These are phyloP conservation scores for Chaetothyriales sp. DNA, from an alignment of 2,329 filamentous ascomycete genomes.

Conservation along the genomic window DNA sequence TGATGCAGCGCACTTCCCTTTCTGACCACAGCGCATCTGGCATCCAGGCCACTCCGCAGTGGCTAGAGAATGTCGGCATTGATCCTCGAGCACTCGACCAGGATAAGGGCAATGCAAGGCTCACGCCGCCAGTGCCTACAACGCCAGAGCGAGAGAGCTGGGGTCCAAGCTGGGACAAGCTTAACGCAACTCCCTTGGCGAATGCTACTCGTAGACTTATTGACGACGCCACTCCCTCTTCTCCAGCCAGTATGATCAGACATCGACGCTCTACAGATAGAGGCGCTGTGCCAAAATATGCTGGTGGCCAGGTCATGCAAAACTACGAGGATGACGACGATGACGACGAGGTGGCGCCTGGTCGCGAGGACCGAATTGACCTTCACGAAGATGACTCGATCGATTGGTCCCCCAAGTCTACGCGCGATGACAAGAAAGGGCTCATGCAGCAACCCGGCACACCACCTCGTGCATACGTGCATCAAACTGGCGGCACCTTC, in stretches of 20 bases:
- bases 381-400: conserved; percentile 9
- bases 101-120: conserved; percentile 4
- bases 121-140: conserved; percentile 4
- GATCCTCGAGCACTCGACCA: conserved; percentile 8
- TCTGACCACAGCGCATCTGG: conserved; percentile 1
- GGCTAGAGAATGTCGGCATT: conserved; percentile 6
- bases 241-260: not conserved
- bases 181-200: not conserved
- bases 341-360: not conserved
- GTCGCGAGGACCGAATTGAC: conserved; percentile 1
- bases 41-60: not conserved
- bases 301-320: not conserved
- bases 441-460: not conserved
- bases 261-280: not conserved
- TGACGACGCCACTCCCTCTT: not conserved
- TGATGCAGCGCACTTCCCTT: conserved; percentile 13
- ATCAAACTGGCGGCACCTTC: not conserved
- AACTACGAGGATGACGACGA: not conserved
- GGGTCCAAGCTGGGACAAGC: not conserved
- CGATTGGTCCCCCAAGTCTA: conserved; percentile 13
- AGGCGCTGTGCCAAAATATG: too few relatives aligned
- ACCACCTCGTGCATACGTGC: not conserved
- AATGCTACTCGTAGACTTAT: not conserved
- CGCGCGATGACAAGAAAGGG: not conserved
- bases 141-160: not conserved